phyloP scores from a whole-genome alignment of 352 stramenopile genomes.

The Pythium dissimile region DNA sequence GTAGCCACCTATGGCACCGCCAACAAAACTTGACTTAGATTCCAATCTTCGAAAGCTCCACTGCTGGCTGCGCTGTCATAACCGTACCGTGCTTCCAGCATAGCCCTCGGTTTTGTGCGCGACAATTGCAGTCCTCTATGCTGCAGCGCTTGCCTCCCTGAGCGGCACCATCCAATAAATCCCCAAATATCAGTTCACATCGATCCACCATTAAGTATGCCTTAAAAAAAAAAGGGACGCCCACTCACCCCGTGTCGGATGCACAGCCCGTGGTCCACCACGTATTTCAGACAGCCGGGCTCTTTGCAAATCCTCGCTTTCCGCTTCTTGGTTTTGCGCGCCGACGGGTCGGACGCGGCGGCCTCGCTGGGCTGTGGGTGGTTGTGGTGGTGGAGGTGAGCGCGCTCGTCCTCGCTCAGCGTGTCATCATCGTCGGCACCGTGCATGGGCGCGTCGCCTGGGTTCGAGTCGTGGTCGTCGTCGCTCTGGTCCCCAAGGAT shows the following conservation, averaged over 20 bases:
- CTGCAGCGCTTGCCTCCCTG: conserved; percentile 42
- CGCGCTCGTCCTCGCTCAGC: conserved; percentile 3
- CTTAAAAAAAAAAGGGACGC: too few relatives aligned
- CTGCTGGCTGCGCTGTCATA: not conserved
- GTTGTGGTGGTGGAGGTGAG: not conserved
- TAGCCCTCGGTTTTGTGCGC: conserved; percentile 35
- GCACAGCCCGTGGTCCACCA: conserved; percentile 41
- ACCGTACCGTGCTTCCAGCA: conserved; percentile 39
- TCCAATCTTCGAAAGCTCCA: too few relatives aligned
- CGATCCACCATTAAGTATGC: too few relatives aligned
- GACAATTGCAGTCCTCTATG: conserved; percentile 39
- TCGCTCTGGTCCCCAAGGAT: conserved; percentile 19
- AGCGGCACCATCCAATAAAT: too few relatives aligned
- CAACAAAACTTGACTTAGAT: too few relatives aligned
- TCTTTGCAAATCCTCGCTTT: conserved; percentile 40
- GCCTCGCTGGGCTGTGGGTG: not conserved
- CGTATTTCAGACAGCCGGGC: conserved; percentile 39
- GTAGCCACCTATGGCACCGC: conserved; percentile 28
- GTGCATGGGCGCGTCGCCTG: conserved; percentile 1
- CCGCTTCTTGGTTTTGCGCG: conserved; percentile 37
- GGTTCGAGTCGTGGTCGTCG: not conserved
- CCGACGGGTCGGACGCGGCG: not conserved
- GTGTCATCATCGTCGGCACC: conserved; percentile 15
- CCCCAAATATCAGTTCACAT: too few relatives aligned
- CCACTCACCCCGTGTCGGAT: conserved; percentile 35